Evolutionary conservation across 768 basidiomycete genomes (phyloP).

Genomic region (Mycena venus): DNA sequence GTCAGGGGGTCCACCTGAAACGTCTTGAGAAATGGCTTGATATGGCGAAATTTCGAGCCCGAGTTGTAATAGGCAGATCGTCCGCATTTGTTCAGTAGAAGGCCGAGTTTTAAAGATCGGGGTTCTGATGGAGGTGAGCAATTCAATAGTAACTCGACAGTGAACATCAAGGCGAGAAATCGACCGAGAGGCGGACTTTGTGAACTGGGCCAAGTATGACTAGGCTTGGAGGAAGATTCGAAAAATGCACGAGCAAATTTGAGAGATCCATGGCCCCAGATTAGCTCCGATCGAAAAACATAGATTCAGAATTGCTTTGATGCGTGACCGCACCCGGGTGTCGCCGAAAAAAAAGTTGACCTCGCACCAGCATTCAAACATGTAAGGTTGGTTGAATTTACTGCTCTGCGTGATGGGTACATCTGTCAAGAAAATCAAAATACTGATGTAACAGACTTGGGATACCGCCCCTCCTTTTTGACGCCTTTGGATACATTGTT

Average conservation of each 20-base stretch:
- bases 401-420: neutral
- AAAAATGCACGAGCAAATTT: neutral
- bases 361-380: neutral
- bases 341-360: neutral
- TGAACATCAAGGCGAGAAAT: too few species aligned
- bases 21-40: too few species aligned
- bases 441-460: neutral
- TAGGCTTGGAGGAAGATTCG: too few species aligned
- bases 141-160: too few species aligned
- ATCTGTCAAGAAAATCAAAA: neutral
- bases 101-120: too few species aligned
- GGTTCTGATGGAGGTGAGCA: too few species aligned
- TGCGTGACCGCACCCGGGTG: neutral
- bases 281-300: neutral
- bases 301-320: neutral
- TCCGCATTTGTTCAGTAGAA: too few species aligned
- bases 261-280: neutral
- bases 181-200: too few species aligned
- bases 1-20: too few species aligned
- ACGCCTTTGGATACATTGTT: neutral
- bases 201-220: too few species aligned
- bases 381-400: neutral
- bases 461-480: neutral
- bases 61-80: too few species aligned
- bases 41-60: too few species aligned